These are phyloP conservation scores for Fusarium tuaranense DNA, from an alignment of 2,329 filamentous ascomycete genomes.

Conservation along the genomic window DNA sequence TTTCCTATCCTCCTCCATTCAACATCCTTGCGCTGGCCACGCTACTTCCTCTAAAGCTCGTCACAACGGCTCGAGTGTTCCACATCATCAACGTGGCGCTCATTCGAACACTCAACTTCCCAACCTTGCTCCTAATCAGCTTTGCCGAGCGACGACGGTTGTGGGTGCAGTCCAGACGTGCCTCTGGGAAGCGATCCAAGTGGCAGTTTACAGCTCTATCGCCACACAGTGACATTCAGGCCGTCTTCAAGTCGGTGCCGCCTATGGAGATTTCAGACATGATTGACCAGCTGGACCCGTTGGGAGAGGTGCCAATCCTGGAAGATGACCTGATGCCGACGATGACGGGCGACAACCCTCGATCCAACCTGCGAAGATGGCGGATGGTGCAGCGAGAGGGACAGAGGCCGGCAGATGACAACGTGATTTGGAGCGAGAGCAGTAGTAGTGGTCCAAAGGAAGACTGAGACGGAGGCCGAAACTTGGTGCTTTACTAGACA, in stretches of 20 bases:
- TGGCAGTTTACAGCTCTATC: conserved; percentile 62
- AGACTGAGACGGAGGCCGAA: conserved; percentile 1
- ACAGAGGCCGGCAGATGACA: conserved; percentile 19
- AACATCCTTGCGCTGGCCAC: conserved; percentile 74
- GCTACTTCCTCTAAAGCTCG: conserved; percentile 74
- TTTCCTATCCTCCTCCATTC: conserved; percentile 76
- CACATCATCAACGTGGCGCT: conserved; percentile 78
- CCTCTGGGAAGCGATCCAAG: conserved; percentile 41
- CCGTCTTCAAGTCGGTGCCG: conserved; percentile 70
- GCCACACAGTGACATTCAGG: conserved; percentile 71
- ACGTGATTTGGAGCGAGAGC: conserved; percentile 25
- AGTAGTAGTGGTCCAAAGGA: conserved; percentile 13
- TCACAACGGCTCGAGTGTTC: conserved; percentile 72
- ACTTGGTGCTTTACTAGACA: not conserved
- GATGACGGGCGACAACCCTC: conserved; percentile 42
- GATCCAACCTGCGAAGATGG: conserved; percentile 35
- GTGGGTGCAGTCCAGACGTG: conserved; percentile 35
- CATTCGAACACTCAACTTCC: conserved; percentile 72
- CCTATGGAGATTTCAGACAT: conserved; percentile 55
- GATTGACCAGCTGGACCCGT: conserved; percentile 50
- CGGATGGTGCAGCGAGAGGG: conserved; percentile 38
- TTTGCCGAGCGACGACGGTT: conserved; percentile 71
- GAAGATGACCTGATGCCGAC: conserved; percentile 49
- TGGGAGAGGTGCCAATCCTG: conserved; percentile 49
- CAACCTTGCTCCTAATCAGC: conserved; percentile 70